Conservation (phyloP, 208 protist genomes). For the Leishmania lainsoni region DNA sequence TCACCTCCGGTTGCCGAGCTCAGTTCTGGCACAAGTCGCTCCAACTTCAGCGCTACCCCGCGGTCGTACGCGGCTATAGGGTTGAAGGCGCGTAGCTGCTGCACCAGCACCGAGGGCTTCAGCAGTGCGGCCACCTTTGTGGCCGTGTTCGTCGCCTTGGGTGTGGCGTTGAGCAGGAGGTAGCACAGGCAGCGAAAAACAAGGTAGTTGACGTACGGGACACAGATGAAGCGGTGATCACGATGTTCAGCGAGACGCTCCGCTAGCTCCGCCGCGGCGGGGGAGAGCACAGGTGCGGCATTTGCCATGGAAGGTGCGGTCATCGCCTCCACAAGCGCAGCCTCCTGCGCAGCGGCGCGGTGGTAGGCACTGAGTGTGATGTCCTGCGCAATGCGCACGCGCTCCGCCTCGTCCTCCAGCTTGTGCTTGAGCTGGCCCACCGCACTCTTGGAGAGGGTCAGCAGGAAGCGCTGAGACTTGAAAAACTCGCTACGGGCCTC, state of each 20-base stretch:
- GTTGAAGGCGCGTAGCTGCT: constrained; percentile 80
- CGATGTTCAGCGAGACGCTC: constrained; percentile 37
- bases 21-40: constrained; percentile 29
- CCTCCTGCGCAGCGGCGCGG: constrained; percentile 35
- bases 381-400: constrained; percentile 55
- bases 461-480: constrained; percentile 75
- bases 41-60: constrained; percentile 47
- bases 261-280: constrained; percentile 40
- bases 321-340: constrained; percentile 19
- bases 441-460: constrained; percentile 58
- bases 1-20: constrained; percentile 22
- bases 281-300: constrained; percentile 30
- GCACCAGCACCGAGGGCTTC: constrained; percentile 79
- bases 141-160: constrained; percentile 62
- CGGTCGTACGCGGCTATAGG: constrained; percentile 72
- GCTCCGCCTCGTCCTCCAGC: constrained; percentile 52
- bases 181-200: constrained; percentile 80
- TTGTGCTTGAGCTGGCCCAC: constrained; percentile 61
- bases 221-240: constrained; percentile 52
- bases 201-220: constrained; percentile 63
- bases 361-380: constrained; percentile 23
- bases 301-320: constrained; percentile 6
- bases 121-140: constrained; percentile 76
- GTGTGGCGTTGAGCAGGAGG: constrained; percentile 69
- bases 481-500: constrained; percentile 67